Base-by-base conservation (phyloP, 768 basidiomycete genomes). In the Termitomyces heimii region DNA sequence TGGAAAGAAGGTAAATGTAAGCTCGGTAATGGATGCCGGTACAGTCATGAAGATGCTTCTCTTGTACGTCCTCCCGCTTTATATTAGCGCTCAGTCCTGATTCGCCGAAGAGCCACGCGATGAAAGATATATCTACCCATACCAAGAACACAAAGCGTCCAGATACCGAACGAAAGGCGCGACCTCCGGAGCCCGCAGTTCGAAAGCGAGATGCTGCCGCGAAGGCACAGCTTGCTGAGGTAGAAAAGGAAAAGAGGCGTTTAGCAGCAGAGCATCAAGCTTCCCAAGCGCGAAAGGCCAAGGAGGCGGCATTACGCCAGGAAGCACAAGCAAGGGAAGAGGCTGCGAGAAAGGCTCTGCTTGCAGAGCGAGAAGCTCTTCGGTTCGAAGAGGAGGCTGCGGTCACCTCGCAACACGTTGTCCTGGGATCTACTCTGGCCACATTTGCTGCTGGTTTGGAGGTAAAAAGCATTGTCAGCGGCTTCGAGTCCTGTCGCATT, bases 401-500 rank as follows among this genome's bases (percentile, higher is more conserved):
- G 4, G 71, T 70, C 47, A 75, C 72, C 1, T 70, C 76, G 12
- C 77, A 69, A 54, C 73, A 73, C 49, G 59, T 80, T n/a, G 75
- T 82, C 16, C 71, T 71, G 20, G 77, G 76, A 7, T 71, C 75
- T n/a, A 77, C 74, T 44, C 68, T 84, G 42, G 76, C 81, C 20
- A 80, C 80, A 2, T 83, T 72, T 42, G 71, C 71, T 29, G 76
- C 80, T 3, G 84, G 84, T 5, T 64, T 82, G 35, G 68, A 75
- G n/a, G 69, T 85, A 39, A 67, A 67, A 39, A 64, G 70, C 32
- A 59, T 82, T 31, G 65, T 81, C 28, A 71, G 77, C 18, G 82
- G 81, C 4, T 84, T 82, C 59, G 80, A 85, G 42, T 75, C 78
- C 6, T 80, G 78, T 61, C 72, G 72, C 10, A 65, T 85, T 26